Percentiles rank a stretch among this genome's conserved stretches.
These are phyloP conservation scores for Elsinoe batatas DNA, from an alignment of 2,329 filamentous ascomycete genomes.

Conservation along the genomic window DNA sequence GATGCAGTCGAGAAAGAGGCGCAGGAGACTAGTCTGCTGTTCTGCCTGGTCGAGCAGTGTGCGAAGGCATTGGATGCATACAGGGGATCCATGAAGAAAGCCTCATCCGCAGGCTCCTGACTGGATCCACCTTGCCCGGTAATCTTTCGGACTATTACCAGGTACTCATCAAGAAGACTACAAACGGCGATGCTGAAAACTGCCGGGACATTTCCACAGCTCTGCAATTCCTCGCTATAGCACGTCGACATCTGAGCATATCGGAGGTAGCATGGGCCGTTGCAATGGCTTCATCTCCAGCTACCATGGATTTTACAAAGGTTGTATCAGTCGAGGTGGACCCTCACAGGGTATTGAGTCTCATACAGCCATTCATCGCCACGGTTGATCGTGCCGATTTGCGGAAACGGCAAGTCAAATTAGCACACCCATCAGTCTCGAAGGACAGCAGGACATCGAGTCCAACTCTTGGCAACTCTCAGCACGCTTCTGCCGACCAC, in stretches of 20 bases:
- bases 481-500: too few species aligned
- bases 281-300: neutral
- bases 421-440: neutral
- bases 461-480: too few species aligned
- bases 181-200: neutral
- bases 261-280: neutral
- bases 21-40: neutral
- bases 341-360: neutral
- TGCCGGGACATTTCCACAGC: neutral
- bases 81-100: neutral
- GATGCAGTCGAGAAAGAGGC: neutral
- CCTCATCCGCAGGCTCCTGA: neutral
- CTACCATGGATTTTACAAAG: neutral
- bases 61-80: neutral
- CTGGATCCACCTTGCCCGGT: neutral
- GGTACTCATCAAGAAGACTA: neutral
- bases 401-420: neutral
- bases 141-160: neutral
- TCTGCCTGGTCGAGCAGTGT: neutral
- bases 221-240: neutral
- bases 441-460: too few species aligned
- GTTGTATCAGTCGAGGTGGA: neutral
- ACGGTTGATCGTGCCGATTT: neutral
- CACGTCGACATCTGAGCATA: slow-evolving; percentile 1
- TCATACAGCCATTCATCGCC: slow-evolving; percentile 2